phyloP scores from a whole-genome alignment of 176 grass and related monocot genomes.

The Carex littledalei region DNA sequence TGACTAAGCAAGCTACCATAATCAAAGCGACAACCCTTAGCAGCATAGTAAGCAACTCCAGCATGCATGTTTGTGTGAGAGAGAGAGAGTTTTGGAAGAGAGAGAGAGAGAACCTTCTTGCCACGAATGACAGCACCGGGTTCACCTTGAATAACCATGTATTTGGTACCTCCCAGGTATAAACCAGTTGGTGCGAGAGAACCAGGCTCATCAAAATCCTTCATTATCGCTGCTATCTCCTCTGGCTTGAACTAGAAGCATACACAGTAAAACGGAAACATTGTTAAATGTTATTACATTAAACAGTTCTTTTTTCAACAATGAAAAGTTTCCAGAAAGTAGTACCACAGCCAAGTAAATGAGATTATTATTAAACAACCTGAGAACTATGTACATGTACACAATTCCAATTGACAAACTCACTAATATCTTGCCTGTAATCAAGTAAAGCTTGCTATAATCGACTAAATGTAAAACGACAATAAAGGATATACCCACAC shows the following conservation, averaged over 20 bases:
- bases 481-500: background rate
- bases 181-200: slow-evolving; percentile 74
- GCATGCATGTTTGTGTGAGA: background rate
- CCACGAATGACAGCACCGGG: slow-evolving; percentile 61
- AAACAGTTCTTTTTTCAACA: background rate
- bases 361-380: background rate
- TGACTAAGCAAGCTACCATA: too few relatives aligned
- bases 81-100: background rate
- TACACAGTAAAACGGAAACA: background rate
- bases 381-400: background rate
- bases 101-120: slow-evolving; percentile 49
- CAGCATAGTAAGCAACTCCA: background rate
- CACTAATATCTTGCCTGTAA: background rate
- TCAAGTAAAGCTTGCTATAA: background rate
- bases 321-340: background rate
- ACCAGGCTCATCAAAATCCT: slow-evolving; percentile 62
- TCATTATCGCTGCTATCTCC: slow-evolving; percentile 45
- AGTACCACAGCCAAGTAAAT: background rate
- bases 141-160: slow-evolving; percentile 97
- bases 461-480: background rate
- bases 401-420: background rate
- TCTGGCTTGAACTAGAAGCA: slow-evolving; percentile 43
- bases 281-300: background rate
- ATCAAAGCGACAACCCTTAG: background rate
- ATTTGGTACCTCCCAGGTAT: slow-evolving; percentile 59